Evolutionary conservation across 495 filamentous ascomycete genomes (phyloP).

Genomic region (Penicillium desertorum): DNA sequence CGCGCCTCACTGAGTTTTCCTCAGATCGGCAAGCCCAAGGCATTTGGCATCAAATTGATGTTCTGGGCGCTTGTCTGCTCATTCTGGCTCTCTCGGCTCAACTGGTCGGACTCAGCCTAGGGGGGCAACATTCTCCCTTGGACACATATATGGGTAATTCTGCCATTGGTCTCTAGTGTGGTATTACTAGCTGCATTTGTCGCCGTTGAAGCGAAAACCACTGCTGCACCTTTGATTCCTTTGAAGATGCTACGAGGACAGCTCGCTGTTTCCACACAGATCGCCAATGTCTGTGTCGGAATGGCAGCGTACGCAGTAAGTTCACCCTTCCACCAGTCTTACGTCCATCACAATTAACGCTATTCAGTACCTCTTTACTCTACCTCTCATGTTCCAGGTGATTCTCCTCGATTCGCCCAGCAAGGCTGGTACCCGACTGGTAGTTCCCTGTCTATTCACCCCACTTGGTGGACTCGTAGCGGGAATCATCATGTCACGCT

Average conservation of each 20-base stretch:
- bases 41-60: conserved; percentile 57
- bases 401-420: conserved; percentile 61
- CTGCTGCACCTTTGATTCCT: conserved; percentile 61
- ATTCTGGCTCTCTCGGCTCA: conserved; percentile 58
- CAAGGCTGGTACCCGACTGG: conserved; percentile 57
- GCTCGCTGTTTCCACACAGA: conserved; percentile 52
- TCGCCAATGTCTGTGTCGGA: conserved; percentile 61
- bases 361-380: conserved; percentile 61
- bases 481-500: conserved; percentile 63
- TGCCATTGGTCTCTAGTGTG: conserved; percentile 51
- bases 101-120: conserved; percentile 58
- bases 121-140: conserved; percentile 64
- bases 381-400: conserved; percentile 64
- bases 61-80: conserved; percentile 54
- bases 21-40: conserved; percentile 28
- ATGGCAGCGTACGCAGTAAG: conserved; percentile 64
- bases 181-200: conserved; percentile 52
- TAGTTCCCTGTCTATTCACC: conserved; percentile 61
- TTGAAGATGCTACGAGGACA: conserved; percentile 54
- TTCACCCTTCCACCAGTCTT: conserved; percentile 1
- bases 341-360: conserved; percentile 1
- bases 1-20: conserved; percentile 18
- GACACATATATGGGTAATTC: conserved; percentile 55
- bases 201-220: conserved; percentile 54
- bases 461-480: conserved; percentile 61